These are phyloP conservation scores for Epichloe typhina DNA, from an alignment of 2,329 filamentous ascomycete species.

Conservation along the genomic window DNA sequence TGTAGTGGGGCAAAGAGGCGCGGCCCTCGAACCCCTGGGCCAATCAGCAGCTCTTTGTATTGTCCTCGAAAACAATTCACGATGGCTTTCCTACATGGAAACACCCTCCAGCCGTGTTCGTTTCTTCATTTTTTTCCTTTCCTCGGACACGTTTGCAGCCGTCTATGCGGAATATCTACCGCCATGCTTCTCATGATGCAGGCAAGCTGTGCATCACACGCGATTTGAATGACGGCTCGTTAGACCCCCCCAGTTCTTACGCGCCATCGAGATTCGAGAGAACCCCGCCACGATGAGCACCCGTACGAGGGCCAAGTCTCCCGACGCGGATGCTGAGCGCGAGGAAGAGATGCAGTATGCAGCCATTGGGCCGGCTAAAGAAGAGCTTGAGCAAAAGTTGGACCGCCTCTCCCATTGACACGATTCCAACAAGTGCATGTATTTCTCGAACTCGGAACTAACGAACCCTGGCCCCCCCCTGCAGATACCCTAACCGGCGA, in stretches of 20 bases:
- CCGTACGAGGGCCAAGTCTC: constrained; percentile 11
- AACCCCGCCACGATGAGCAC: not conserved
- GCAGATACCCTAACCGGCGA: constrained; percentile 69
- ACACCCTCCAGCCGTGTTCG: too few species aligned
- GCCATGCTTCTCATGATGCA: not conserved
- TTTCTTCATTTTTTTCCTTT: too few species aligned
- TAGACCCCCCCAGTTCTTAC: not conserved
- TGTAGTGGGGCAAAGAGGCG: too few species aligned
- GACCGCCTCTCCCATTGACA: not conserved
- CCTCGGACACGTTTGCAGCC: too few species aligned
- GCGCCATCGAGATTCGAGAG: not conserved
- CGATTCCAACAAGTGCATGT: not conserved
- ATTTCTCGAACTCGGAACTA: not conserved
- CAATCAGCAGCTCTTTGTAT: too few species aligned
- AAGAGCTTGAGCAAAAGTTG: constrained; percentile 33
- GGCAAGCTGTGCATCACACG: not conserved
- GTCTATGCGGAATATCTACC: too few species aligned
- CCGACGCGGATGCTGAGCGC: constrained; percentile 28
- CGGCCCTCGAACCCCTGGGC: too few species aligned
- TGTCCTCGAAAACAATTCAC: too few species aligned
- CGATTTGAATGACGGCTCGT: not conserved
- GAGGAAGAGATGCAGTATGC: constrained; percentile 42
- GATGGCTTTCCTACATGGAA: too few species aligned
- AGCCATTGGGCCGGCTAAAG: constrained; percentile 21
- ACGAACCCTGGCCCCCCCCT: not conserved